A percentile compares a stretch with the other conserved stretches of the same genome.
These are phyloP conservation scores for Phalaenopsis equestris DNA, from an alignment of 106 monocot genomes.

Conservation along the genomic window DNA sequence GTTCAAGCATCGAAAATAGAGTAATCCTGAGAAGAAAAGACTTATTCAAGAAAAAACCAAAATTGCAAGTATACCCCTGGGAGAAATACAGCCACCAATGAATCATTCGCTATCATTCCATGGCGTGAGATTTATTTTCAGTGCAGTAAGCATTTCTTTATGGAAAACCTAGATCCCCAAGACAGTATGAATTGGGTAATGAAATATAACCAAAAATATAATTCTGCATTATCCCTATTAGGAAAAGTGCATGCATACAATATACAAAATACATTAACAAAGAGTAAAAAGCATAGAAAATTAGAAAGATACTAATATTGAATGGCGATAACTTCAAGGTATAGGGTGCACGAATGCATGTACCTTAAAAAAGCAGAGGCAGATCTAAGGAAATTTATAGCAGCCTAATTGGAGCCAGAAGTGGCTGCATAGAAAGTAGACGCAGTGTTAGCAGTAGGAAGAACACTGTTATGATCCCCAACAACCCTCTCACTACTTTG, in stretches of 20 bases:
- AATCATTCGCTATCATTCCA: neutral
- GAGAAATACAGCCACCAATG: neutral
- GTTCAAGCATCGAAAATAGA: neutral
- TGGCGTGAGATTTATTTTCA: neutral
- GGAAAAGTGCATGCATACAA: no score
- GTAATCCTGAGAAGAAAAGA: neutral
- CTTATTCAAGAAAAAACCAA: neutral
- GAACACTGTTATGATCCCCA: slow-evolving; percentile 10
- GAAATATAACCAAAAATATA: no score
- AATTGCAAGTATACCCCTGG: neutral
- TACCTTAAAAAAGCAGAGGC: slow-evolving; percentile 2
- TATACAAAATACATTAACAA: neutral
- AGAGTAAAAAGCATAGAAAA: neutral
- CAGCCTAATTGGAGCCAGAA: slow-evolving; percentile 22
- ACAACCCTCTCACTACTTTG: slow-evolving; percentile 11
- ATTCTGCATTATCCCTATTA: no score
- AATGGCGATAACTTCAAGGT: neutral
- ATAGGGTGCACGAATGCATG: neutral
- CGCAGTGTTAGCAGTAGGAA: slow-evolving; percentile 12
- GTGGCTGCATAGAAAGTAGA: slow-evolving; percentile 17
- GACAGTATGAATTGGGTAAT: no score
- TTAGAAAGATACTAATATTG: neutral
- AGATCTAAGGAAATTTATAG: neutral
- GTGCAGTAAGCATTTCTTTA: neutral
- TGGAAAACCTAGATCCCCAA: neutral